A percentile compares a stretch with the other conserved stretches of the same genome.
Conservation (phyloP, 257 asterid genomes). For the Cordia subcordata region DNA sequence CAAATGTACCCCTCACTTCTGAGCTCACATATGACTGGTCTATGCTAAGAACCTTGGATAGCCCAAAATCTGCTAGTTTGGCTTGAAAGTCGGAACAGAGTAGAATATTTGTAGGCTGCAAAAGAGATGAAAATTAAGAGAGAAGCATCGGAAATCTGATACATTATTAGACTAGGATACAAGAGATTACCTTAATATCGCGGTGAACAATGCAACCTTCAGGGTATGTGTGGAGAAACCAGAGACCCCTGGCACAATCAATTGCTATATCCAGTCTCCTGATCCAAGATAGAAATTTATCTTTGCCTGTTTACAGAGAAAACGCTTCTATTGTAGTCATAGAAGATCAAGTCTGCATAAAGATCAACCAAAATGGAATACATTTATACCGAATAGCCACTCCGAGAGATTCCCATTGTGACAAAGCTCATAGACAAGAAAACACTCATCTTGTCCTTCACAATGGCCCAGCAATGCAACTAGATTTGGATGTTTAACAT, state of each 20-base stretch:
- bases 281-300: constrained; percentile 52
- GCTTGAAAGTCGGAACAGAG: constrained; percentile 47
- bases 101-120: constrained; percentile 85
- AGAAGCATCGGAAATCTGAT: not conserved
- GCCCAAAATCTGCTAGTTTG: constrained; percentile 70
- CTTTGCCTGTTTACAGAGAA: constrained; percentile 40
- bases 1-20: constrained; percentile 82
- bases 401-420: constrained; percentile 76
- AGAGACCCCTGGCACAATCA: constrained; percentile 68
- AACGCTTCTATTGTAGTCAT: not conserved
- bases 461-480: constrained; percentile 64
- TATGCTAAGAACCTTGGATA: constrained; percentile 61
- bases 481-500: constrained; percentile 71
- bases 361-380: too few relatives aligned
- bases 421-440: constrained; percentile 73
- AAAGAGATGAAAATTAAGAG: not conserved
- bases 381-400: constrained; percentile 69
- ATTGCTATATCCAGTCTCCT: constrained; percentile 59
- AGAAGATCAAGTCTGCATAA: too few relatives aligned
- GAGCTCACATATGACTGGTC: constrained; percentile 75
- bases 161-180: not conserved
- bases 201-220: constrained; percentile 81
- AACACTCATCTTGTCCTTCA: constrained; percentile 70
- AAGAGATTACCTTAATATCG: constrained; percentile 55
- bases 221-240: constrained; percentile 63